These are phyloP conservation scores for Saprolegnia diclina DNA, from an alignment of 352 stramenopile species.

Conservation along the genomic window DNA sequence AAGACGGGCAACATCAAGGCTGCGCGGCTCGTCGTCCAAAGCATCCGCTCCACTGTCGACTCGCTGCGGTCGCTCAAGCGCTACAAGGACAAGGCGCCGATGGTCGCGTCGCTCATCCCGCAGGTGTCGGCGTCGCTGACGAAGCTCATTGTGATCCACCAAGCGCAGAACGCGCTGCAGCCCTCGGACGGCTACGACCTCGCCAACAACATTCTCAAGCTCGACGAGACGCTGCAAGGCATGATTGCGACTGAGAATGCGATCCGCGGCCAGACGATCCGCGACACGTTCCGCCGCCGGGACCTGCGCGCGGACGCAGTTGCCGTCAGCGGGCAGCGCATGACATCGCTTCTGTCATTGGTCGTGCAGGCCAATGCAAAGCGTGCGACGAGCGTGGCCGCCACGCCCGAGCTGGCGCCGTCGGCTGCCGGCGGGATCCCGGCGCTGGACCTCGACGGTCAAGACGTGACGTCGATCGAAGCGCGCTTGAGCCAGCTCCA, in stretches of 20 bases:
- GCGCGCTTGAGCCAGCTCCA: constrained; percentile 41
- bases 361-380: neutral
- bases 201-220: constrained; percentile 37
- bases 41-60: constrained; percentile 25
- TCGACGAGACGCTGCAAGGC: constrained; percentile 25
- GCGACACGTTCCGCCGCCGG: constrained; percentile 66
- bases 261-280: constrained; percentile 63
- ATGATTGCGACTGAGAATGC: constrained; percentile 39
- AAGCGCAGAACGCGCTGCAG: constrained; percentile 25
- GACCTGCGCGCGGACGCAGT: constrained; percentile 71
- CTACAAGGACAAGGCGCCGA: constrained; percentile 11
- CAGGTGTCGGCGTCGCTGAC: constrained; percentile 6
- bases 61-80: constrained; percentile 19
- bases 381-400: neutral
- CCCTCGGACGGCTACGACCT: constrained; percentile 30
- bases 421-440: neutral
- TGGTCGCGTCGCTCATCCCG: neutral
- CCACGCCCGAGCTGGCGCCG: neutral
- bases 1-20: neutral
- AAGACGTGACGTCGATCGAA: constrained; percentile 37
- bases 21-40: constrained; percentile 24
- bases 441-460: constrained; percentile 42
- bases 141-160: constrained; percentile 18
- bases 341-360: neutral
- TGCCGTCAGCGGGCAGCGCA: constrained; percentile 5